Base-by-base conservation (phyloP, 352 stramenopile species). In the Pythium pyrilobum region DNA sequence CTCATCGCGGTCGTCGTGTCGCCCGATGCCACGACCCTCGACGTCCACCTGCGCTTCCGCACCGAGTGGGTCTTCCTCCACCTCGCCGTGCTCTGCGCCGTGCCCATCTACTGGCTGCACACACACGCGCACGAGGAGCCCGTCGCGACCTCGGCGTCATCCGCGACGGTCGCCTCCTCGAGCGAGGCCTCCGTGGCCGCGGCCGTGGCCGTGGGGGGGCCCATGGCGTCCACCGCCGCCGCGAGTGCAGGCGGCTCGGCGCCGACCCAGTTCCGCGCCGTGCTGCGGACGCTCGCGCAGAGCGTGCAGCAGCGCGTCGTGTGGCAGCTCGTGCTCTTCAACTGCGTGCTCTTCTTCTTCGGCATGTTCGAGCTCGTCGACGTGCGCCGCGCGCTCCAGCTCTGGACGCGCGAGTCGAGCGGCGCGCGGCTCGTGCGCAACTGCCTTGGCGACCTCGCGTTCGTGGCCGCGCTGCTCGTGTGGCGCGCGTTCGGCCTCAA, bases 251-350 rank as follows among this genome's bases (percentile, higher is more conserved):
- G 23, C 10, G 2, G 24, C 1, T 46, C 41, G n/a, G 9, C 32
- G 5, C 20, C 21, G 24, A 40, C 42, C 3, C 50, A 43, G 15
- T 54, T 71, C 8, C n/a, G 43, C 5, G 39, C 53, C 23, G 67
- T 62, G 12, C 53, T 56, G 10, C 54, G 36, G 1, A 53, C 56
- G 29, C 61, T 73, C 43, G 61, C 49, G 47, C 57, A 54, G 21
- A 56, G 56, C 10, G 60, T 52, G 16, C 56, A 78, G 59, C 69
- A 78, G 42, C 56, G 65, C 18, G 72, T 70, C n/a, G 63, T 82
- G 18, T 82, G 69, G 60, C 59, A 79, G 43, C 60, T 82, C 33
- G 48, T 79, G 8, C 59, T 68, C 6, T 67, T 77, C 57, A 74
- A 74, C 56, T 67, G 59, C 46, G 42, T 71, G 36, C 58, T 80